Evolutionary conservation across 331 rosid genomes (phyloP).

Genomic region (Spiraea crenata): DNA sequence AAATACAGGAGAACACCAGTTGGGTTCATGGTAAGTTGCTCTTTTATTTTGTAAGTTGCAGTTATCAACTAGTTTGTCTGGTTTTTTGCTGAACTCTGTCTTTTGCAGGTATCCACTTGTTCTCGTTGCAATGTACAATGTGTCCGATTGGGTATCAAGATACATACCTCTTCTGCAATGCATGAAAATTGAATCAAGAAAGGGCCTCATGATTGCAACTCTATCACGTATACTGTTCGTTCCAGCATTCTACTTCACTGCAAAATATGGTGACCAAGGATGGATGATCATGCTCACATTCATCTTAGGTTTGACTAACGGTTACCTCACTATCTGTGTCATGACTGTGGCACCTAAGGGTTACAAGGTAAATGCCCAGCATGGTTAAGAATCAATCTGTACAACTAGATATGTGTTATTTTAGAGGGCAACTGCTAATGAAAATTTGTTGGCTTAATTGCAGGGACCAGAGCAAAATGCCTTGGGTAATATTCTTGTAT

Average conservation of each 20-base stretch:
- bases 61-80: not conserved
- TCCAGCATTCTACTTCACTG: constrained; percentile 73
- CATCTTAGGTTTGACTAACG: constrained; percentile 73
- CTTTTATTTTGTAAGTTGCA: not conserved
- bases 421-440: not conserved
- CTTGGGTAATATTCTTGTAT: constrained; percentile 71
- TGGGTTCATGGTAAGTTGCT: constrained; percentile 57
- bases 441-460: constrained; percentile 12
- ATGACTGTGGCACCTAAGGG: constrained; percentile 76
- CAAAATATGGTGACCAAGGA: constrained; percentile 69
- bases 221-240: constrained; percentile 48
- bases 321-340: constrained; percentile 80
- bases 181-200: constrained; percentile 59
- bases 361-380: constrained; percentile 47
- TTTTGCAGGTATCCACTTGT: constrained; percentile 62
- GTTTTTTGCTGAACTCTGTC: constrained; percentile 2
- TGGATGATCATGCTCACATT: constrained; percentile 80
- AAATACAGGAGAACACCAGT: constrained; percentile 64
- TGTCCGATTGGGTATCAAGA: constrained; percentile 54
- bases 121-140: constrained; percentile 55
- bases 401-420: not conserved
- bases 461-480: constrained; percentile 97
- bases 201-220: constrained; percentile 46
- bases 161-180: constrained; percentile 55
- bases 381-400: not conserved